Conservation (phyloP, 208 protist genomes). For the Leishmania lainsoni region DNA sequence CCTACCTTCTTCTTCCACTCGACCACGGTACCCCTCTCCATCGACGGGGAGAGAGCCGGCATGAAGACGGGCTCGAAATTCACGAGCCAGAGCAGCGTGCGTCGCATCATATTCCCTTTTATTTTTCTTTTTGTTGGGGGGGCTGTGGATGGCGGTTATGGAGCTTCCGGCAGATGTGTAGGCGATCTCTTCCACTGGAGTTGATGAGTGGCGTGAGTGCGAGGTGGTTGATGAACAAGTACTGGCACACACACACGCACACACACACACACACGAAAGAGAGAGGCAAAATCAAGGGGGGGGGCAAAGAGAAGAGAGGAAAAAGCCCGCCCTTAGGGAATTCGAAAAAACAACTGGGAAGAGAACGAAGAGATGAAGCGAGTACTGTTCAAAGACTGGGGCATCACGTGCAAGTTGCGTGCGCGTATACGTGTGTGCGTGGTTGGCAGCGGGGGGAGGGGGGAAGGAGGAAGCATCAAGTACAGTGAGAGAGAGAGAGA, state of each 20-base stretch:
- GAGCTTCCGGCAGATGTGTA: background rate
- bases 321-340: background rate
- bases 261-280: background rate
- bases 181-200: background rate
- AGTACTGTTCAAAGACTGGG: background rate
- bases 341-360: background rate
- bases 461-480: background rate
- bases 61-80: constrained; percentile 86
- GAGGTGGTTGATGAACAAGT: background rate
- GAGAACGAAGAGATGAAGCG: background rate
- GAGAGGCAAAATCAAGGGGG: background rate
- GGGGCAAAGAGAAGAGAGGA: background rate
- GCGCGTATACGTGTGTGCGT: background rate
- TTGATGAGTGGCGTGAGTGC: background rate
- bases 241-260: background rate
- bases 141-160: background rate
- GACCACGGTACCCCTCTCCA: constrained; percentile 84
- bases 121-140: background rate
- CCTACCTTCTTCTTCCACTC: constrained; percentile 94
- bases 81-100: constrained; percentile 57
- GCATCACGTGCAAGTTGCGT: background rate
- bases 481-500: background rate
- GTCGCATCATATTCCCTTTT: constrained; percentile 68
- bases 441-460: background rate
- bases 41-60: constrained; percentile 90